Base-by-base conservation (phyloP, 306 rosid genomes). In the Vigna unguiculata region DNA sequence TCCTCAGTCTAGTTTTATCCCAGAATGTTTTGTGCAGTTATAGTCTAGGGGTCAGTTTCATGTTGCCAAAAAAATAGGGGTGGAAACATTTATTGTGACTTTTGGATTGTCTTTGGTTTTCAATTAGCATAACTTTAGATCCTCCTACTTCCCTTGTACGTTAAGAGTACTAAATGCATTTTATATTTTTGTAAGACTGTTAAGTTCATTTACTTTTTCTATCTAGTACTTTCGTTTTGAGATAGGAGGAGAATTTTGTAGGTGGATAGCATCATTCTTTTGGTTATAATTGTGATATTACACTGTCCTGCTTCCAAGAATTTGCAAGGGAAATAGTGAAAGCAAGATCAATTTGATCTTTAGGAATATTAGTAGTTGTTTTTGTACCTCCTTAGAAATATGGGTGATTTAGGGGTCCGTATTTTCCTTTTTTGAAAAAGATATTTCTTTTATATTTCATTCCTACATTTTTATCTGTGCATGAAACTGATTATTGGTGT, bases 1-100 rank as follows among this genome's bases (percentile, higher is more conserved):
- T 79, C 64, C 69, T 77, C 49, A 20, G 40, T 61, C 76, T 73
- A 49, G 36, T 16, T 61, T 30, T 52, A 28, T 73, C 58, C 20
- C 41, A 38, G 6, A 30, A 4, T 66, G 0, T 72, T 60, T 22
- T 53, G 41, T 58, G 22, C 49, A 53, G 12, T 24, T 73, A 36
- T 72, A 4, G 45, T 73, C 46, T 72, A 4, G 45, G 58, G 65
- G 32, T 38, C 41, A 48, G 20, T 41, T 81, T 60, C 1, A 1
- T 66, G 11, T 72, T 53, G 15, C 34, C 17, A 19, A 67, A 48
- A 67, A n/a, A 14, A 74, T 47, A 59, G 76, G 57, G 40, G 58
- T 69, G 40, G 53, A 47, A 74, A 5, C 25, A 24, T 59, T 59
- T 70, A 2, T 38, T 16, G 55, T 10, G 54, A 28, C 22, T 11